These are phyloP conservation scores for Periconia digitata DNA, from an alignment of 2,329 filamentous ascomycete species.

Conservation along the genomic window DNA sequence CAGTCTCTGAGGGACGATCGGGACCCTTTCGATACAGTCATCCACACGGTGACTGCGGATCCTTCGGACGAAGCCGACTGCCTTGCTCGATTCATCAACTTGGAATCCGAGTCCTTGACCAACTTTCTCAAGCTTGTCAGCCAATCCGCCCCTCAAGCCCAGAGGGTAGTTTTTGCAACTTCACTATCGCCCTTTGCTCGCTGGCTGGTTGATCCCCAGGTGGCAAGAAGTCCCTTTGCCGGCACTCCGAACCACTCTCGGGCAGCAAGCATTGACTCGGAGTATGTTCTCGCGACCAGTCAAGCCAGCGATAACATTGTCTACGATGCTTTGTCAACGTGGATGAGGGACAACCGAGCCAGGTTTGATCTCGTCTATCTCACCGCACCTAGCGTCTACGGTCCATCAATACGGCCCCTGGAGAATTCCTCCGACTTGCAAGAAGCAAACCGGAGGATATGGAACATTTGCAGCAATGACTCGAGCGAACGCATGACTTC, in stretches of 20 bases:
- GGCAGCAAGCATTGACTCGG: constrained; percentile 18
- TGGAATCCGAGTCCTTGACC: constrained; percentile 21
- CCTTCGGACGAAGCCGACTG: constrained; percentile 27
- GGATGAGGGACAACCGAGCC: constrained; percentile 17
- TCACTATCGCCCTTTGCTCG: constrained; percentile 27
- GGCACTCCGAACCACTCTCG: constrained; percentile 9
- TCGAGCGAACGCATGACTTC: constrained; percentile 13
- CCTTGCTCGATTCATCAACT: constrained; percentile 26
- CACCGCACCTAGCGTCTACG: constrained; percentile 28
- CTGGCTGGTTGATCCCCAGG: constrained; percentile 24
- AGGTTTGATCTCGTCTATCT: constrained; percentile 28
- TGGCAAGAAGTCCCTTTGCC: constrained; percentile 9
- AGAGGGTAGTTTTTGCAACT: constrained; percentile 26
- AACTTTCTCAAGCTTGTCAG: constrained; percentile 23
- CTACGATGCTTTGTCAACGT: constrained; percentile 22
- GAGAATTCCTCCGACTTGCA: constrained; percentile 26
- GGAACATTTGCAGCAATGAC: constrained; percentile 29
- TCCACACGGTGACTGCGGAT: constrained; percentile 24
- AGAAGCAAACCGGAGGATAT: constrained; percentile 28
- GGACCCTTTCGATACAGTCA: constrained; percentile 27
- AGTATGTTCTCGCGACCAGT: constrained; percentile 29
- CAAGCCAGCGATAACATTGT: constrained; percentile 30
- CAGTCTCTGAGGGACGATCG: constrained; percentile 17
- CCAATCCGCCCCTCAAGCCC: constrained; percentile 15
- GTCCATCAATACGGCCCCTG: constrained; percentile 22